Base-by-base conservation (phyloP, 164 flowering plant genomes). In the Vitis cinerea region DNA sequence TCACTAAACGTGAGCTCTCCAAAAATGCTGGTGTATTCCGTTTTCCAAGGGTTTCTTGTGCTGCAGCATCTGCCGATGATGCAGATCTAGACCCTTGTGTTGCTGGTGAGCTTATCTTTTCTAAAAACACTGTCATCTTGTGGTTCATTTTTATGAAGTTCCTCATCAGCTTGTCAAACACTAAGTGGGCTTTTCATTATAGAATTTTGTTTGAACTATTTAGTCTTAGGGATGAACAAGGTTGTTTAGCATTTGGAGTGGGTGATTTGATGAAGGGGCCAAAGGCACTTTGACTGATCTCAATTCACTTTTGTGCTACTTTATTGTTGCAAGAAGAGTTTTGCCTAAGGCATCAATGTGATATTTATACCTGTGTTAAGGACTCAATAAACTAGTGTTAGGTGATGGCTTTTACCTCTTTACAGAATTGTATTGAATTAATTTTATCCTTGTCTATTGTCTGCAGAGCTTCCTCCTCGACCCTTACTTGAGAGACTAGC, bases 11-110 rank as follows among this genome's bases (percentile, higher is more conserved):
- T 23, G 91, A 91, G 74, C 82, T 85, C 16, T 73, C 88, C 15
- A 78, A 77, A 63, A 83, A 50, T 75, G 80, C 86, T 76, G 99
- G 98, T 54, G 91, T 93, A 1, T 87, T 80, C 52, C 92, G 69
- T 56, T 87, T 95, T 74, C 99, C 99, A 9, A 81, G 99, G 77
- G 98, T 95, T 44, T 95, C 99, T 61, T 89, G 89, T 86, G 98
- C 98, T 74, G 94, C 98, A 10, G 98, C 98, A 59, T 90, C 95
- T 66, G 98, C 98, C 16, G 98, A 95, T 78, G 90, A 88, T 64
- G 97, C 99, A 51, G 98, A 95, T 81, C 76, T 95, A 63, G 99
- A 93, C 58, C 98, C 99, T 52, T 47, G 71, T 60, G 78, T 95
- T 79, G 98, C 86, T 71, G 99, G 99, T 95, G 63, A 81, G 87